Conservation (phyloP, 2,329 filamentous ascomycete species). For the Hirsutella minnesotensis region DNA sequence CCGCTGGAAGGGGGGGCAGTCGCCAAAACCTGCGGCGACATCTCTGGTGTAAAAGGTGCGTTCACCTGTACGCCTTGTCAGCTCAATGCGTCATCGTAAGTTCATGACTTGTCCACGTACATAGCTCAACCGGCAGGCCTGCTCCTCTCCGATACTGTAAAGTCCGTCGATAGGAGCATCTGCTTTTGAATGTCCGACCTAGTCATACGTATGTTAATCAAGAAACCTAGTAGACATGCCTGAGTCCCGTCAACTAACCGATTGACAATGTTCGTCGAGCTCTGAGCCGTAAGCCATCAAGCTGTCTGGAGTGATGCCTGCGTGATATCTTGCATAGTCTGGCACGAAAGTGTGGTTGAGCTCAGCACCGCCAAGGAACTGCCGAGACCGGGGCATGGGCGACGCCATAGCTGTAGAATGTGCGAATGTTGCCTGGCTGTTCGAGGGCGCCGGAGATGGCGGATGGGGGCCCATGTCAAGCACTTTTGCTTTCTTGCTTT, state of each 20-base stretch:
- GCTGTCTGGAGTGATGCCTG: neutral
- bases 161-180: neutral
- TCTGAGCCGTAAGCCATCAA: neutral
- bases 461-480: constrained; percentile 25
- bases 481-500: neutral
- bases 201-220: neutral
- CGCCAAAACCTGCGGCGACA: constrained; percentile 31
- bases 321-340: neutral
- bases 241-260: neutral
- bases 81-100: neutral
- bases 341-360: neutral
- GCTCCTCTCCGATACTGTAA: neutral
- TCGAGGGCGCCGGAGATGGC: constrained; percentile 33
- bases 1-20: constrained; percentile 24
- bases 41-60: constrained; percentile 30
- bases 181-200: neutral
- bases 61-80: constrained; percentile 7
- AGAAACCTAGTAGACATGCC: neutral
- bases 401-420: neutral
- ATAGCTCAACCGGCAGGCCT: neutral
- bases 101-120: neutral
- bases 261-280: neutral
- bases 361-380: neutral
- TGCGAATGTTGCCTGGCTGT: constrained; percentile 7
- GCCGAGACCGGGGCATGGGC: neutral